Base-by-base conservation (phyloP, 2,329 filamentous ascomycete species). In the Fusarium nanum region DNA sequence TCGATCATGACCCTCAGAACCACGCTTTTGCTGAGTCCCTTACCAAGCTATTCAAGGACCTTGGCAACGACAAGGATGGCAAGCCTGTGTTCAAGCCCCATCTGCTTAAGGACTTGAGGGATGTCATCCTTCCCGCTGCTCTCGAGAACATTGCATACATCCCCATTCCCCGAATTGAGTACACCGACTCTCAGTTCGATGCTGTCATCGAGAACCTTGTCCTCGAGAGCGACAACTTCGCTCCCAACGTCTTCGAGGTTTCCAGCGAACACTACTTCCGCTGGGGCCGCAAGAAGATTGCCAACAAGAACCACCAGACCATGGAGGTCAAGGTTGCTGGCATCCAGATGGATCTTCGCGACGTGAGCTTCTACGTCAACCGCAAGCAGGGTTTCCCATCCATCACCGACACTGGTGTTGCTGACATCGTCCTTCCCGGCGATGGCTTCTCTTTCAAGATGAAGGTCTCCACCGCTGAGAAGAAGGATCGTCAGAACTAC, bases 201-300 rank as follows among this genome's bases (percentile, higher is more conserved):
- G 91, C 91, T 50, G 88, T 98, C 50, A 88, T 99, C 46, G 96
- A 99, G 84, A 99, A 99, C 80, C 84, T 99, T 13, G 92, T 98
- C 47, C 88, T 99, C 55, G 96, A 99, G 83, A 94, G 93, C 71
- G 94, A 98, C 84, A 99, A 99, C 82, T 90, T 99, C 74, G 93
- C 94, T 82, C 96, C 96, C 69, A 99, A 99, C 75, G 87, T 95
- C 7, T 81, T 97, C 41, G 95, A 99, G 80, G 87, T 98, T 67
- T 88, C 90, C 63, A 96, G 90, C 78, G 94, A 98, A 83, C 96
- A 98, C 84, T 97, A 96, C 84, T 93, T 94, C 88, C 91, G 93
- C 73, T 97, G 92, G 90, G 96, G 95, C 40, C 93, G 96, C 78
- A 98, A 97, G 89, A 91, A 91, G 79, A 86, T 94, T 74, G 84